Percentiles rank a stretch among this genome's conserved stretches.
Evolutionary conservation across 495 filamentous ascomycete species (phyloP).

Genomic region (Annulohypoxylon moriforme): DNA sequence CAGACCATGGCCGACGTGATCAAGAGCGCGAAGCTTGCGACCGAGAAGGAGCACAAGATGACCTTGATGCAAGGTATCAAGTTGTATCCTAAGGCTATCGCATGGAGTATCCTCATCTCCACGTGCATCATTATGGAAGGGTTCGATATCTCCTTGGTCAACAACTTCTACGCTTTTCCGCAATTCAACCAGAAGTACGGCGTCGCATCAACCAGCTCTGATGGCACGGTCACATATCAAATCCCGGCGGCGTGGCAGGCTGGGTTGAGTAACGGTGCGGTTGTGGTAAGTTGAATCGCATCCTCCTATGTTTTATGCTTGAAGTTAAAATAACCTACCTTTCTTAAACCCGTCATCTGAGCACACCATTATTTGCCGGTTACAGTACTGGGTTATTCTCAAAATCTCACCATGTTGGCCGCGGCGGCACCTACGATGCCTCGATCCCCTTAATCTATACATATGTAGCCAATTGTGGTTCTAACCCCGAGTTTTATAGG

Average conservation of each 20-base stretch:
- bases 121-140: constrained; percentile 75
- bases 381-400: not conserved
- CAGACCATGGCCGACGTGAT: constrained; percentile 56
- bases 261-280: constrained; percentile 71
- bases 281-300: constrained; percentile 54
- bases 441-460: not conserved
- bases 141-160: constrained; percentile 69
- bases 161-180: constrained; percentile 67
- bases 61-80: constrained; percentile 63
- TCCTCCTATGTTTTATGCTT: not conserved
- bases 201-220: constrained; percentile 52
- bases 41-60: constrained; percentile 67
- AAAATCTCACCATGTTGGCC: not conserved
- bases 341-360: not conserved
- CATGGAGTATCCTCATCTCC: constrained; percentile 70
- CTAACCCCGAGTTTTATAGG: constrained; percentile 44
- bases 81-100: constrained; percentile 67
- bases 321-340: constrained; percentile 4
- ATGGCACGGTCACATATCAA: constrained; percentile 69
- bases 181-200: constrained; percentile 80
- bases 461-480: not conserved
- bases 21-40: constrained; percentile 57
- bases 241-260: constrained; percentile 81
- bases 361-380: not conserved
- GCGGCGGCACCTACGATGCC: not conserved